Base-by-base conservation (phyloP, 116 monocot species). In the Cymodocea nodosa region DNA sequence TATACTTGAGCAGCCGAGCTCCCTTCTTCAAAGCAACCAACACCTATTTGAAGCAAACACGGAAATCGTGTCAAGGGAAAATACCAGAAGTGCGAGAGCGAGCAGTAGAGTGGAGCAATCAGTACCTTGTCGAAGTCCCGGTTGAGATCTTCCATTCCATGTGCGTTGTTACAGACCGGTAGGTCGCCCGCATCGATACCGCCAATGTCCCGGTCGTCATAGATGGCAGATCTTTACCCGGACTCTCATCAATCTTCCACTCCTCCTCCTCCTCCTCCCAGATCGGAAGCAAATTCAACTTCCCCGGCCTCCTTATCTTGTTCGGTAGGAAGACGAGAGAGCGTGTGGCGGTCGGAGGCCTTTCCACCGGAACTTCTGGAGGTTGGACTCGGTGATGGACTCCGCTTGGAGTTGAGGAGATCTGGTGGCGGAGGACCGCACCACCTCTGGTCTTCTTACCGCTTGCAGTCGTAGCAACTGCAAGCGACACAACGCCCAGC, bases 81-180 rank as follows among this genome's bases (percentile, higher is more conserved):
- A 24, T 23, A 50, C 2, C 34, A 56, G 7, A 34, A 52, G 9
- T 1, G 7, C 0, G 20, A 30, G 51, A 24, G 8, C 4, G 23
- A 40, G 39, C 1, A 15, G 18, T 1, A 40, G 14, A 7, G 11
- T 40, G 3, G 30, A 30, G 30, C 30, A n/a, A n/a, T 9, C 8
- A 24, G 55, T 14, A 84, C 87, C 87, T 84, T 81, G 52, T 81
- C 81, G 72, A 24, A 52, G 74, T 62, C 50, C 62, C 65, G 71
- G 64, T 74, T 68, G 62, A 72, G 79, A 84, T 87, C 79, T 84
- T 66, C 84, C 87, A 87, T 84, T 87, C 81, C 81, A 84, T 81
- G 79, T 74, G 71, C 68, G 73, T 68, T 66, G 50, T 67, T 24
- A 58, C 56, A 36, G 16, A 35, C 71, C 52, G 40, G n/a, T 57